Base-by-base conservation (phyloP, 2,329 filamentous ascomycete species). In the Venturia nashicola region DNA sequence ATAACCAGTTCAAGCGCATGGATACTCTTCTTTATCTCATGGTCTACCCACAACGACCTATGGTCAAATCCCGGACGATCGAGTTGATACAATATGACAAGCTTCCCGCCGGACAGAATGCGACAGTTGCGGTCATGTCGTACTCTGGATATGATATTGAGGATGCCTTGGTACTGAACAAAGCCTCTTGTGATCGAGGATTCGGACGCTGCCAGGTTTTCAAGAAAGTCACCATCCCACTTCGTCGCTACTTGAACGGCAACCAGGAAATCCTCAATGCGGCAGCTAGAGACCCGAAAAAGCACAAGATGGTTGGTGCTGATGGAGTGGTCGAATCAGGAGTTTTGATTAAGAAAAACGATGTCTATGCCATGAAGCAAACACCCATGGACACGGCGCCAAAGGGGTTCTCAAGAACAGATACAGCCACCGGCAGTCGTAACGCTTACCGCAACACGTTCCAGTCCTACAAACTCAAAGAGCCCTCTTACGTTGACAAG, bases 121-220 rank as follows among this genome's bases (percentile, higher is more conserved):
- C 94, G 5, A 96, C 90, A 0, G 94, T 99, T 34, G 94, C 96
- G 6, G 94, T 99, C 77, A 99, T 99, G 94, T 97, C 92, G 60
- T 99, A 94, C 76, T 97, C 93, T 12, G 94, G 94, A 32, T 99
- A 99, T 76, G 94, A 99, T 85, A 99, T 99, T 69, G 94, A 99
- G 80, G 94, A 99, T 80, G 94, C 94, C 11, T 82, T 99, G 20
- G 93, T 99, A 2, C 75, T 99, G 66, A 99, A 99, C 79, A 97
- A 97, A 78, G 92, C 91, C 11, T 97, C 92, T 0, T 87, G 91
- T 65, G 95, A 99, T 70, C 85, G 94, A 70, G 95, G 94, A 5
- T 99, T 97, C 71, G 95, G 94, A 57, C 87, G 94, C 44, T 97
- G 94, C 71, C 95, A 99, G 72, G 94, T 97, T n/a, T 93, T 97